A percentile compares a stretch with the other conserved stretches of the same genome.
Evolutionary conservation across 805 yeast species (phyloP).

Genomic region (Hanseniaspora meyeri): DNA sequence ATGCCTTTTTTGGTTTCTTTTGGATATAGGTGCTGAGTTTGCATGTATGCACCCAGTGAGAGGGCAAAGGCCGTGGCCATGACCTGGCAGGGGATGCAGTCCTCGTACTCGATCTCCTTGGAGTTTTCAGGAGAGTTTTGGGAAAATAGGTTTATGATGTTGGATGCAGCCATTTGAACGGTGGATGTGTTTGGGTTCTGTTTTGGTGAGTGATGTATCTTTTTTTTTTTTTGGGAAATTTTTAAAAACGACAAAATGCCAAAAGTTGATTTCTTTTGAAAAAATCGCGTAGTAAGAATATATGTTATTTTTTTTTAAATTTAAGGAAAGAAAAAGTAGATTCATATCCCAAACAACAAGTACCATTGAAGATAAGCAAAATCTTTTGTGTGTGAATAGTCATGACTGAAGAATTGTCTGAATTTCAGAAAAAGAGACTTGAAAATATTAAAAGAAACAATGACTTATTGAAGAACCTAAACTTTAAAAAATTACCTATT

Average conservation of each 20-base stretch:
- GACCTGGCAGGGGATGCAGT: constrained; percentile 58
- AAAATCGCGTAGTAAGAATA: no score
- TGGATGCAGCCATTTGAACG: constrained; percentile 1
- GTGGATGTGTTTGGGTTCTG: background rate
- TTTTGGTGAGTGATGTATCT: background rate
- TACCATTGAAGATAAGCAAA: no score
- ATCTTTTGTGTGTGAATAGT: no score
- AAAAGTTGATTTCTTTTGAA: no score
- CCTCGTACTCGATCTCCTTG: constrained; percentile 33
- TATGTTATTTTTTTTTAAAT: no score
- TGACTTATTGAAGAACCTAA: constrained; percentile 57
- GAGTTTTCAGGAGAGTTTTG: constrained; percentile 14
- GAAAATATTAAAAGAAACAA: constrained; percentile 76
- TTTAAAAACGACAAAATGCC: no score
- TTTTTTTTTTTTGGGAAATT: no score
- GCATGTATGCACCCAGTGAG: constrained; percentile 50
- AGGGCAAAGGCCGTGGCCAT: constrained; percentile 49
- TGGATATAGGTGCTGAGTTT: constrained; percentile 39
- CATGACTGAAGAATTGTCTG: constrained; percentile 32
- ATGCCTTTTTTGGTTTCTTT: constrained; percentile 24
- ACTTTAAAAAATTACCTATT: constrained; percentile 45
- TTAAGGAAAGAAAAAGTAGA: no score
- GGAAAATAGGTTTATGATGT: constrained; percentile 1
- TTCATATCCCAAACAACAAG: no score
- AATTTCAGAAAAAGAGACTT: constrained; percentile 58